Conservation (phyloP, 164 flowering plant species). For the Macadamia integrifolia region DNA sequence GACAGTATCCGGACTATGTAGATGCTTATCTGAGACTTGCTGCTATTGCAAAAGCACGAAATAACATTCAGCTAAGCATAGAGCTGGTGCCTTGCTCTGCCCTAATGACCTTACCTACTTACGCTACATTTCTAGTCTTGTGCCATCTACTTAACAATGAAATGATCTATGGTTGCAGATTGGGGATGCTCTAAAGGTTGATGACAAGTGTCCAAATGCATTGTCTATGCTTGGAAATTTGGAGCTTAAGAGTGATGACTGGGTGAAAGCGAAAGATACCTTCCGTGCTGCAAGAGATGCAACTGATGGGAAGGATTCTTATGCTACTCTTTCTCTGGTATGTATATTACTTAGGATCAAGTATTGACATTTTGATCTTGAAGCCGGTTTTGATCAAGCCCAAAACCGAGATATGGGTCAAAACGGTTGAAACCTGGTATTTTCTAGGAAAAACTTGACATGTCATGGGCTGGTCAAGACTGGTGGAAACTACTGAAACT, state of each 20-base stretch:
- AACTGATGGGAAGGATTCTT: constrained; percentile 86
- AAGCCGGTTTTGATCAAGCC: too few relatives aligned
- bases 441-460: too few relatives aligned
- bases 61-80: constrained; percentile 72
- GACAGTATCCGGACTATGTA: constrained; percentile 80
- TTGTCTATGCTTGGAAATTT: constrained; percentile 83
- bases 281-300: constrained; percentile 84
- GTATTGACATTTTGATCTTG: too few relatives aligned
- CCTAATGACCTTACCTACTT: not conserved
- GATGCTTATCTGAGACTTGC: constrained; percentile 97
- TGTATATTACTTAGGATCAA: constrained; percentile 8
- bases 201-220: constrained; percentile 85
- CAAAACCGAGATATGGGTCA: too few relatives aligned
- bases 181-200: constrained; percentile 77
- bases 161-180: constrained; percentile 37
- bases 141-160: not conserved
- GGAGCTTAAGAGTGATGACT: constrained; percentile 96
- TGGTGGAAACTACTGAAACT: too few relatives aligned
- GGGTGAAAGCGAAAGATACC: constrained; percentile 98
- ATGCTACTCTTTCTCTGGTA: constrained; percentile 84
- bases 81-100: constrained; percentile 55
- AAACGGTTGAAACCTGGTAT: too few relatives aligned
- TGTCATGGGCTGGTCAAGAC: too few relatives aligned
- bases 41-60: constrained; percentile 84
- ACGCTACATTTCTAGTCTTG: constrained; percentile 1